Conservation (phyloP, 2,329 filamentous ascomycete genomes). For the Tolypocladium ovalisporum region DNA sequence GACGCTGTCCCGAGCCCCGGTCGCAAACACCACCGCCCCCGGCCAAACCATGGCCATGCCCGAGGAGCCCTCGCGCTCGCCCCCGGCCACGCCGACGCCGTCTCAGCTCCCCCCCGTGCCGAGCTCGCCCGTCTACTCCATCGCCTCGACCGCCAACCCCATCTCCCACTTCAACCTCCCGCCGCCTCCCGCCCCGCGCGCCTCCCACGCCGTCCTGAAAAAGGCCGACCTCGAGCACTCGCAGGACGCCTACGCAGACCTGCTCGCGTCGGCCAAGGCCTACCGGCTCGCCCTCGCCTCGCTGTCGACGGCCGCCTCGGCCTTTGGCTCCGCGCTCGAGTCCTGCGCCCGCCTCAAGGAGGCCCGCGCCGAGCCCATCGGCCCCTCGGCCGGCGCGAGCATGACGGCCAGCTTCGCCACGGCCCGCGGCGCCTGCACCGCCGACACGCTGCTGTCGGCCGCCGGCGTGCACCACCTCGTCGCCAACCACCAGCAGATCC, state of each 20-base stretch:
- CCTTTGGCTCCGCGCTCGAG: slow-evolving; percentile 55
- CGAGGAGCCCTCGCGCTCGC: slow-evolving; percentile 19
- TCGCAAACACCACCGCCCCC: not conserved
- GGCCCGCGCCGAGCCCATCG: slow-evolving; percentile 47
- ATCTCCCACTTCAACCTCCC: slow-evolving; percentile 49
- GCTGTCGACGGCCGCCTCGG: slow-evolving; percentile 49
- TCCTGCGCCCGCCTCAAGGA: slow-evolving; percentile 59
- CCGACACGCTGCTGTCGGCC: slow-evolving; percentile 50
- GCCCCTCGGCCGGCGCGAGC: slow-evolving; percentile 24
- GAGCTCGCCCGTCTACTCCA: slow-evolving; percentile 50
- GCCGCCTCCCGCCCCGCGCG: slow-evolving; percentile 46
- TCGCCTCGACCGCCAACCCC: slow-evolving; percentile 51
- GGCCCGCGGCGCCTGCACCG: slow-evolving; percentile 41
- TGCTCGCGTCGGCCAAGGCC: slow-evolving; percentile 49
- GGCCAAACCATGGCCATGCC: slow-evolving; percentile 20
- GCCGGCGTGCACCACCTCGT: slow-evolving; percentile 56
- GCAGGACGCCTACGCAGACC: slow-evolving; percentile 50
- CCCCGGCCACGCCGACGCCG: slow-evolving; percentile 37
- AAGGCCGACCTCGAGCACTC: slow-evolving; percentile 53
- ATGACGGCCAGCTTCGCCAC: slow-evolving; percentile 37
- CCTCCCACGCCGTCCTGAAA: slow-evolving; percentile 48
- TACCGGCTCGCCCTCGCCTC: slow-evolving; percentile 52
- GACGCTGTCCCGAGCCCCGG: not conserved
- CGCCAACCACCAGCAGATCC: slow-evolving; percentile 60
- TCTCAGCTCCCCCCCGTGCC: slow-evolving; percentile 51